These are phyloP conservation scores for Nicotiana benthamiana DNA, from an alignment of 257 asterid species.

Conservation along the genomic window DNA sequence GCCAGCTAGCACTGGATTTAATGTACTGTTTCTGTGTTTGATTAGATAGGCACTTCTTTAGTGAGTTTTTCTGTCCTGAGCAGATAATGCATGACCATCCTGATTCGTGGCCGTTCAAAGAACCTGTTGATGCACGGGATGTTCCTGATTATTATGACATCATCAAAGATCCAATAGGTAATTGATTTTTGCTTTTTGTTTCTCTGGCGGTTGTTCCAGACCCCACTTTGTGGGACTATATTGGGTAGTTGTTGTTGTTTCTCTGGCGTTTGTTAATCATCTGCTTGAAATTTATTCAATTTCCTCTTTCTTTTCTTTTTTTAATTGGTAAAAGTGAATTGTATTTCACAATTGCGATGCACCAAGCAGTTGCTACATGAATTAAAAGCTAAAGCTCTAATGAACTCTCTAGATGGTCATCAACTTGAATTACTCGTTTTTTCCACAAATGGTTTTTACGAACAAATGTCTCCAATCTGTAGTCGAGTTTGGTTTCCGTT, in stretches of 20 bases:
- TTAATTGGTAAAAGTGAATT: neutral
- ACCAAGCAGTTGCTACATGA: neutral
- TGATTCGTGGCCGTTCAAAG: constrained; percentile 99
- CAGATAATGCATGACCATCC: constrained; percentile 94
- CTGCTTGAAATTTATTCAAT: neutral
- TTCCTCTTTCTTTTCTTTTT: neutral
- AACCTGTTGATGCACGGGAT: constrained; percentile 94
- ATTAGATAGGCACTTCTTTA: neutral
- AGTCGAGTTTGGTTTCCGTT: neutral
- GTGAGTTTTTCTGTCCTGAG: constrained; percentile 15
- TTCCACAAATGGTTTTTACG: neutral
- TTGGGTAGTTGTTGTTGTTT: neutral
- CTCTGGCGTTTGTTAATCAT: neutral
- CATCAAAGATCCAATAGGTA: constrained; percentile 96
- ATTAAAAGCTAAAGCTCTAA: neutral
- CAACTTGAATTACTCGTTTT: neutral
- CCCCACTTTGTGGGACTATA: no score
- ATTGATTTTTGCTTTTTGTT: neutral
- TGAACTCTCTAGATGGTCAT: neutral
- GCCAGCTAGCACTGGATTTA: neutral
- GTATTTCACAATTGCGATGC: neutral
- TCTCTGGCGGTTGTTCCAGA: neutral
- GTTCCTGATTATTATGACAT: constrained; percentile 95
- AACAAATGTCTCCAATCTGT: neutral
- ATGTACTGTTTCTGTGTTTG: neutral